Evolutionary conservation across 2,329 filamentous ascomycete species (phyloP), one percentile per base, ranked within the genome.

Genomic region (Hymenoscyphus albidus): DNA sequence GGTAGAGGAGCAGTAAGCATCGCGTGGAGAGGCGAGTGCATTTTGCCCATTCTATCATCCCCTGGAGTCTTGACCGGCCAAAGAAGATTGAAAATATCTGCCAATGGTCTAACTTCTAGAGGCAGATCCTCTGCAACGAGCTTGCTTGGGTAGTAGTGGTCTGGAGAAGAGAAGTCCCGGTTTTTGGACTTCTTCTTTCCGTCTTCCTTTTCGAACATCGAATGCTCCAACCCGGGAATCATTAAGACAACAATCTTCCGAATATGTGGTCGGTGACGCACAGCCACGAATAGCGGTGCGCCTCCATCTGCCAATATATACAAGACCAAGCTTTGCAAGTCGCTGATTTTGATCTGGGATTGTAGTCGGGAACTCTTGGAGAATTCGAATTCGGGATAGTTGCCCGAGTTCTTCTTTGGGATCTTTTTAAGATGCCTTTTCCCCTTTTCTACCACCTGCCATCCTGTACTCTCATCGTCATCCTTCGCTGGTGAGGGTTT

Each of bases 11-110:
- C 86, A 4, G 88, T 90, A 68, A 98, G 83, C 79, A 98, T 93
- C 0, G 92, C 88, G 67, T 91, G 86, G 40, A 98, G 79, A 2
- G 95, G 93, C 3, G 95, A 98, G 77, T 96, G 90, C 74, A 99
- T 86, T 74, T 88, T 90, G 70, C 85, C 86, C 73, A 89, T 85
- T 74, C 88, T 91, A 69, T 92, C 89, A 75, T 98, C 94, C 3
- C 93, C 95, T 2, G 92, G 91, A 0, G 92, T 90, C 74, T 87
- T 90, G 64, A 97, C 86, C 10, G 93, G 94, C 93, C 95, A 97
- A 48, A 97, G 80, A 72, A 95, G 89, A 9, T 88, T 82, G 70
- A 99, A 98, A 75, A 97, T 91, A 65, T 91, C 86, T 51, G 90
- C 87, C 65, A 97, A 85, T 1, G 88, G 86, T 73, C 86, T 80